Evolutionary conservation across 1,284 basidiomycete genomes (phyloP).

Genomic region (Porodaedalea pini): DNA sequence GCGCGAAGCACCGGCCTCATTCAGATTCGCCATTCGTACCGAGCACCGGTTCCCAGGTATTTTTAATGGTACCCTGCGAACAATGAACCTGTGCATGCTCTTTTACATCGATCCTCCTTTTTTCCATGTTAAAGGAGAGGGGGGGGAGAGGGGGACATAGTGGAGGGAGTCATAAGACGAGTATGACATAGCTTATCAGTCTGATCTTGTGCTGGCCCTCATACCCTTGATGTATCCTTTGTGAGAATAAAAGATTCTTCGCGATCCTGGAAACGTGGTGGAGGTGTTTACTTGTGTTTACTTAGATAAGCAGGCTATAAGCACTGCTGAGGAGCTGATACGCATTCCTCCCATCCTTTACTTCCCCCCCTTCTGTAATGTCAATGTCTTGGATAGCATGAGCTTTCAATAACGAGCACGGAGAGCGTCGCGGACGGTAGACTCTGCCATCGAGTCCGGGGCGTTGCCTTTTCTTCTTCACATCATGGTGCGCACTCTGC

Average conservation of each 20-base stretch:
- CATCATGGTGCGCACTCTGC: slow-evolving; percentile 16
- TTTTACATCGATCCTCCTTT: not conserved
- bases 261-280: slow-evolving; percentile 6
- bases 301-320: slow-evolving; percentile 4
- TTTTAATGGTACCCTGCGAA: not conserved
- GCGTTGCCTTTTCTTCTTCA: slow-evolving; percentile 10
- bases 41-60: slow-evolving; percentile 2
- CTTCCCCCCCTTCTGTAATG: not conserved
- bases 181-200: slow-evolving; percentile 6
- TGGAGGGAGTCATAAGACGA: slow-evolving; percentile 2
- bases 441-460: slow-evolving; percentile 30
- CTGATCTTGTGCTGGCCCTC: not conserved
- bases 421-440: slow-evolving; percentile 19
- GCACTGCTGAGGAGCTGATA: not conserved
- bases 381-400: not conserved
- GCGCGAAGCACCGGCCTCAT: not conserved
- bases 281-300: slow-evolving; percentile 7
- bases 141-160: not conserved
- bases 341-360: not conserved
- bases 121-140: not conserved
- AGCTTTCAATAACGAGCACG: slow-evolving; percentile 14
- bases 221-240: slow-evolving; percentile 3
- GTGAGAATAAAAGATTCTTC: slow-evolving; percentile 3
- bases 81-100: not conserved
- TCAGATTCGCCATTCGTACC: not conserved